Conservation (phyloP, 2,329 filamentous ascomycete species). For the Pseudogymnoascus sp. region DNA sequence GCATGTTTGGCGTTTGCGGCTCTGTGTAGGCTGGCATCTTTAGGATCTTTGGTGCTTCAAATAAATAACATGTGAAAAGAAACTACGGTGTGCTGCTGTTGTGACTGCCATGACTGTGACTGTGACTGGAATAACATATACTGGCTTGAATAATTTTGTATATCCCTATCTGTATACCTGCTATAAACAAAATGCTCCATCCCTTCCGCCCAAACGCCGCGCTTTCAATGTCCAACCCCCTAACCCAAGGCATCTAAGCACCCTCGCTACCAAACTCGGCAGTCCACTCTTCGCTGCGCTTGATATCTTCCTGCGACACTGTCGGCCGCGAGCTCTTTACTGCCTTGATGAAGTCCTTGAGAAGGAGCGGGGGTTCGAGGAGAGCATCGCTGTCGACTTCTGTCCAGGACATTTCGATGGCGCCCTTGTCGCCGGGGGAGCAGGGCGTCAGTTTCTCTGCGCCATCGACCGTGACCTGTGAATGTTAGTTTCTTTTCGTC, state of each 20-base stretch:
- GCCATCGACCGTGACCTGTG: constrained; percentile 62
- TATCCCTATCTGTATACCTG: background rate
- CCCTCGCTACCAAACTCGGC: constrained; percentile 93
- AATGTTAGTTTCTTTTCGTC: background rate
- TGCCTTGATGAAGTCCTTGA: constrained; percentile 91
- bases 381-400: constrained; percentile 77
- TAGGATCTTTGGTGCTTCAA: constrained; percentile 7
- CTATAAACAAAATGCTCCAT: constrained; percentile 11
- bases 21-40: constrained; percentile 9
- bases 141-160: background rate
- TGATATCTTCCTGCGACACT: constrained; percentile 78
- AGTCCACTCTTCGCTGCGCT: constrained; percentile 85
- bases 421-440: constrained; percentile 80
- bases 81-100: background rate
- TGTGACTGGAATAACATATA: background rate
- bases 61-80: constrained; percentile 9
- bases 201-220: constrained; percentile 15
- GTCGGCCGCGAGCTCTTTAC: constrained; percentile 84
- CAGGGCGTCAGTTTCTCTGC: constrained; percentile 73
- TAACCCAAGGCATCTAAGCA: constrained; percentile 21
- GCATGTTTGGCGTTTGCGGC: constrained; percentile 8
- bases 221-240: constrained; percentile 24
- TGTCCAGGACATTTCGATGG: constrained; percentile 90
- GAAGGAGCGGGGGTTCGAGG: constrained; percentile 73
- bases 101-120: background rate